Base-by-base conservation (phyloP, 345 rosid genomes). In the Brassica napus region DNA sequence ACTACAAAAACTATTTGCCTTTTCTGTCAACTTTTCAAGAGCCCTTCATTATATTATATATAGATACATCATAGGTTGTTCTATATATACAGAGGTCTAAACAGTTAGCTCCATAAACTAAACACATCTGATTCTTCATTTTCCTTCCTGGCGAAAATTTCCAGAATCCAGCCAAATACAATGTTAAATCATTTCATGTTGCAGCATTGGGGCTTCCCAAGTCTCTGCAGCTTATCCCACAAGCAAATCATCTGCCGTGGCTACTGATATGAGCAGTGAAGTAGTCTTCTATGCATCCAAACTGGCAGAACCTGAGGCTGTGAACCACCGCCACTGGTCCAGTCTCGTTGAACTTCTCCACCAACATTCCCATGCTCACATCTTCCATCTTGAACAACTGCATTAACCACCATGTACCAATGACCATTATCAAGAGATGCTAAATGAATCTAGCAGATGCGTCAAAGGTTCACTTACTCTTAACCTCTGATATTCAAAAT, bases 311-410 rank as follows among this genome's bases (percentile, higher is more conserved):
- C 79, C 86, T 93, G 76, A 90, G 85, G 84, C 96, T 93, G 83
- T 93, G 99, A 14, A 81, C 72, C 62, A 90, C 92, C 62, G 83
- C 89, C 68, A 95, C 98, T 0, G 96, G 79, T 83, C 84, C 90
- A 8, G 98, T 68, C 73, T 82, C 80, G 82, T 95, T 95, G 85
- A 93, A 95, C 80, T 89, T 86, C 88, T 91, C 93, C 72, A 95
- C 97, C 99, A 97, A 95, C 99, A 95, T 89, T 86, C 99, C 99
- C 94, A 95, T 87, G 63, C 99, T 95, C 80, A 95, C 98, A 75
- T 95, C 99, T 84, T 93, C 99, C 99, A 95, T 95, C 89, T 95
- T 95, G 80, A 93, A 93, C 76, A 95, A 75, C 99, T 95, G 88
- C 83, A 82, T 8, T 62, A 14, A 11, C 68, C 24, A 23, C 24